Base-by-base conservation (phyloP, 2,329 filamentous ascomycete genomes). In the Microascus cirrosus region DNA sequence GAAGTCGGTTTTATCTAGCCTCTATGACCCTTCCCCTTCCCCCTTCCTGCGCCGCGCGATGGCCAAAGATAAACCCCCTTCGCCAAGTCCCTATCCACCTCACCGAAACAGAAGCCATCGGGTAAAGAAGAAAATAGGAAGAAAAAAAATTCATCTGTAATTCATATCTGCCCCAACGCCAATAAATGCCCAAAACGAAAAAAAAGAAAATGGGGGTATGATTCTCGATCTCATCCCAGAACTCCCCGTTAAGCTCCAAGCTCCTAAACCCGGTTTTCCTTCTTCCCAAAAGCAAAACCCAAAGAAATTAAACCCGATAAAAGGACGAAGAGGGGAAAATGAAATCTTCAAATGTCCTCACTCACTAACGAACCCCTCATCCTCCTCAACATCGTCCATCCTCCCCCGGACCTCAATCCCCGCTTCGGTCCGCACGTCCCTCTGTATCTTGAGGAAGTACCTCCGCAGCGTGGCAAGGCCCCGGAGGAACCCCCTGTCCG, bases 361-460 rank as follows among this genome's bases (percentile, higher is more conserved):
- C 48, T 69, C 63, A 58, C 70, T 72, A 54, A 67, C 62, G 62
- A 69, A 67, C 18, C 70, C 70, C n/a, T 68, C 64, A 48, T 69
- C 65, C 22, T 69, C 66, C 12, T 67, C 65, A 63, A 62, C 52
- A 35, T 63, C 63, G 11, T 65, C 67, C 28, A 60, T 56, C 39
- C 52, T 45, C 60, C 56, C 20, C 56, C 61, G 10, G n/a, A 68
- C 65, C 39, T 71, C 72, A 42, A 83, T 64, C 3, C 76, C 79
- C 59, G 84, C 68, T 61, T 82, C 77, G 11, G 69, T 67, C 55
- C 80, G 72, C 35, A 93, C 80, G 62, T 97, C 92, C 64, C 82
- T 83, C 74, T 94, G 86, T 57, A 99, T 96, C 58, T 85, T 83
- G 64, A 92, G 79, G 66, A 99, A 95, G 69, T 96, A 97, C 67